These are phyloP conservation scores for Spencermartinsiella ligniputridi DNA, from an alignment of 1,139 yeast genomes.

Conservation along the genomic window DNA sequence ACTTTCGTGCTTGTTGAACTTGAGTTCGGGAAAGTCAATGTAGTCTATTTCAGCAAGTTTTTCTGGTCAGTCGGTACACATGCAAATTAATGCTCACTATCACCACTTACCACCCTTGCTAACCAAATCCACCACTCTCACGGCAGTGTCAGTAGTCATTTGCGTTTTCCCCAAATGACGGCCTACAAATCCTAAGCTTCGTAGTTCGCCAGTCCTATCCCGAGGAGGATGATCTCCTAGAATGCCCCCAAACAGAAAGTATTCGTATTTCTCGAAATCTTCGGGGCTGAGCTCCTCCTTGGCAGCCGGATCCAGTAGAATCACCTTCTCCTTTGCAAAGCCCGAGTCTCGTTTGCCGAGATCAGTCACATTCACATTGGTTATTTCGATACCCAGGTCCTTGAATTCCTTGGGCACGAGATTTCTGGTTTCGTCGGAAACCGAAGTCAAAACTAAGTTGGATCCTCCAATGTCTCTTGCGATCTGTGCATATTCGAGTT, in stretches of 20 bases:
- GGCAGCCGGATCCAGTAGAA: slow-evolving; percentile 88
- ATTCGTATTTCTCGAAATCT: slow-evolving; percentile 65
- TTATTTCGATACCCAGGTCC: slow-evolving; percentile 72
- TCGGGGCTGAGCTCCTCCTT: slow-evolving; percentile 63
- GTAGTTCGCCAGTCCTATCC: slow-evolving; percentile 87
- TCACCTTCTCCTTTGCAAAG: slow-evolving; percentile 52
- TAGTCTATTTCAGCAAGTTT: slow-evolving; percentile 69
- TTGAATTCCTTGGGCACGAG: slow-evolving; percentile 53
- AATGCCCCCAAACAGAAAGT: slow-evolving; percentile 93
- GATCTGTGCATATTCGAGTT: slow-evolving; percentile 78
- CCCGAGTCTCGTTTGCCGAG: slow-evolving; percentile 39
- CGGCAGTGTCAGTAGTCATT: slow-evolving; percentile 97
- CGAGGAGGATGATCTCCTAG: slow-evolving; percentile 96
- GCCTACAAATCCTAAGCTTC: slow-evolving; percentile 78
- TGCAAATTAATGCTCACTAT: slow-evolving; percentile 6
- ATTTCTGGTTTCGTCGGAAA: slow-evolving; percentile 48
- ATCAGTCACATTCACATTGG: slow-evolving; percentile 63
- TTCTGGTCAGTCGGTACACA: slow-evolving; percentile 18
- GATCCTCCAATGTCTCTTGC: slow-evolving; percentile 75
- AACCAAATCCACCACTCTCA: slow-evolving; percentile 80
- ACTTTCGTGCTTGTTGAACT: slow-evolving; percentile 81
- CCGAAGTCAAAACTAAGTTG: slow-evolving; percentile 70
- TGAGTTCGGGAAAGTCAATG: slow-evolving; percentile 90
- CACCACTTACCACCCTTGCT: slow-evolving; percentile 44
- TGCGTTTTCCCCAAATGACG: slow-evolving; percentile 82